A percentile compares a stretch with the other conserved stretches of the same genome.
These are phyloP conservation scores for Rosa multiflora DNA, from an alignment of 306 rosid genomes.

Conservation along the genomic window DNA sequence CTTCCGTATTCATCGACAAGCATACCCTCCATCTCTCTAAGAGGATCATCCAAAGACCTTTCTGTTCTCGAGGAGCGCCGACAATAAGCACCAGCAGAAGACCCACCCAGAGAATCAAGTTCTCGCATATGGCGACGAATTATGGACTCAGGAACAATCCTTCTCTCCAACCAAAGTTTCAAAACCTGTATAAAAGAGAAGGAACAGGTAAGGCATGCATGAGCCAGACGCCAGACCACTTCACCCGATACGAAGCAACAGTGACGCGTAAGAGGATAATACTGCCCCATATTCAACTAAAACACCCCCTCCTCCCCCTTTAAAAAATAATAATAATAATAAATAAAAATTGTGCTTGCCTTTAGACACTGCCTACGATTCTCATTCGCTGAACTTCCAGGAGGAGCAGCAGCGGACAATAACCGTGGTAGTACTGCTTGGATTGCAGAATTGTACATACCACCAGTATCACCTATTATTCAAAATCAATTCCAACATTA, in stretches of 20 bases:
- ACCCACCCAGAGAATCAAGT: slow-evolving; percentile 48
- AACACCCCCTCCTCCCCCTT: too few relatives aligned
- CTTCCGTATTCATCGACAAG: slow-evolving; percentile 99
- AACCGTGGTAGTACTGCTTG: slow-evolving; percentile 73
- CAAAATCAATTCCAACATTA: slow-evolving; percentile 19
- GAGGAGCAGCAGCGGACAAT: slow-evolving; percentile 92
- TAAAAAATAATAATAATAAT: neutral
- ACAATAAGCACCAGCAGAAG: slow-evolving; percentile 55
- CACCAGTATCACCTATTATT: slow-evolving; percentile 67
- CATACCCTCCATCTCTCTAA: slow-evolving; percentile 99
- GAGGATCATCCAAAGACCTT: slow-evolving; percentile 90
- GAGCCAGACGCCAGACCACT: neutral
- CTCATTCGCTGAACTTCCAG: slow-evolving; percentile 69
- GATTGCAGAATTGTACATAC: slow-evolving; percentile 68
- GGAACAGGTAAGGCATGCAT: slow-evolving; percentile 13
- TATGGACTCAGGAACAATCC: slow-evolving; percentile 69
- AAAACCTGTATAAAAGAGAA: slow-evolving; percentile 60
- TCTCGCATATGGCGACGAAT: slow-evolving; percentile 83
- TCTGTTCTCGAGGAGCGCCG: slow-evolving; percentile 82
- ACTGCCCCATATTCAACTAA: neutral
- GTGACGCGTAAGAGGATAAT: neutral
- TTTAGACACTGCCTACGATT: slow-evolving; percentile 91
- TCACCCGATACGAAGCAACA: slow-evolving; percentile 18
- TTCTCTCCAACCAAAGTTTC: slow-evolving; percentile 84
- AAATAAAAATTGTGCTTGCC: slow-evolving; percentile 54